phyloP scores from a whole-genome alignment of 805 yeast species.

The Wickerhamomyces subpelliculosus region DNA sequence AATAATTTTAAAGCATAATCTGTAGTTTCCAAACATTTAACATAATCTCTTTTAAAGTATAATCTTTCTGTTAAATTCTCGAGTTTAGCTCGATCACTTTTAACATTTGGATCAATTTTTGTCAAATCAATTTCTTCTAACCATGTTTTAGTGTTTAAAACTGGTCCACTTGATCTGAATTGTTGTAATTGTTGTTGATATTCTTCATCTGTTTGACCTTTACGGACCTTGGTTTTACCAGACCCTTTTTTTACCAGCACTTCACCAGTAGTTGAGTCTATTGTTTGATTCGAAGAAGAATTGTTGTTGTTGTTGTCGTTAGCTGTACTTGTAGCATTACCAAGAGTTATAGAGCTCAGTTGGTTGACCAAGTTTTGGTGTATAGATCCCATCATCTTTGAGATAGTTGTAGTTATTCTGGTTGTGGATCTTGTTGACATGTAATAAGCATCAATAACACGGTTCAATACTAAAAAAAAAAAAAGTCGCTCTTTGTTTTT shows the following conservation, averaged over 20 bases:
- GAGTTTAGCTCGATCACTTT: conserved; percentile 48
- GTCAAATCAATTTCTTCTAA: conserved; percentile 26
- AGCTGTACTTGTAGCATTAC: background rate
- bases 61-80: conserved; percentile 57
- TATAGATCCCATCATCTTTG: background rate
- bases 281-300: no score
- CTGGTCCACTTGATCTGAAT: conserved; percentile 53
- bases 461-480: no score
- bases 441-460: background rate
- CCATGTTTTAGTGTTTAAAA: conserved; percentile 40
- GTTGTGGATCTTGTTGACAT: background rate
- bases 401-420: no score
- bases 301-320: no score
- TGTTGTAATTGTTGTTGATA: conserved; percentile 43
- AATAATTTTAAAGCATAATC: conserved; percentile 28
- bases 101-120: conserved; percentile 28
- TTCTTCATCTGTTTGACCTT: conserved; percentile 65
- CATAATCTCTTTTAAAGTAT: conserved; percentile 49
- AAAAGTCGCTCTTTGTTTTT: no score
- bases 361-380: background rate
- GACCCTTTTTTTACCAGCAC: conserved; percentile 39
- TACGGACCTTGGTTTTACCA: conserved; percentile 46
- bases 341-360: background rate
- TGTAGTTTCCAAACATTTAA: conserved; percentile 41
- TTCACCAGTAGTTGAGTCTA: no score